Conservation (phyloP, 73 alveolate species). For the Stentor roeselii region DNA sequence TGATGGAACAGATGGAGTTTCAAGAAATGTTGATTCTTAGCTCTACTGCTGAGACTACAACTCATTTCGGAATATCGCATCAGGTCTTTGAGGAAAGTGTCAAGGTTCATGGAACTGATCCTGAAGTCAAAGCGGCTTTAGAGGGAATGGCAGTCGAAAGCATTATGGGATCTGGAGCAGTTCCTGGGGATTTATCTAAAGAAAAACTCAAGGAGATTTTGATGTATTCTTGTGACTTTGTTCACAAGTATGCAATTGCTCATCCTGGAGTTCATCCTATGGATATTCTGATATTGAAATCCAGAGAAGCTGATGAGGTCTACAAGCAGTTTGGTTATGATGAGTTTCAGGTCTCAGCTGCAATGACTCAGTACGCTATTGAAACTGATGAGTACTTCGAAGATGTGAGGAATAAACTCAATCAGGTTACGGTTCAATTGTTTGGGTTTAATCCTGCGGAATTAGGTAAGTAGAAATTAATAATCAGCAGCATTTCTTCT, state of each 20-base stretch:
- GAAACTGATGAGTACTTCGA: slow-evolving; percentile 11
- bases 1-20: slow-evolving; percentile 21
- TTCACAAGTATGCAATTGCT: background rate
- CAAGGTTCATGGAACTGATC: background rate
- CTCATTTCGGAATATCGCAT: background rate
- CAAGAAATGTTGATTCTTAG: slow-evolving; percentile 15
- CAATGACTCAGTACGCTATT: slow-evolving; percentile 10
- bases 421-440: slow-evolving; percentile 11
- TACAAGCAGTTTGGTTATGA: slow-evolving; percentile 8
- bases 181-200: slow-evolving; percentile 12
- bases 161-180: slow-evolving; percentile 8
- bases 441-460: slow-evolving; percentile 25
- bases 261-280: slow-evolving; percentile 16
- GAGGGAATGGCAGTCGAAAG: slow-evolving; percentile 14
- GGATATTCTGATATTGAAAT: background rate
- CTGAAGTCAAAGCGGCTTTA: background rate
- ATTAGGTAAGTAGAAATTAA: background rate
- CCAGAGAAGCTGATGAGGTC: slow-evolving; percentile 23
- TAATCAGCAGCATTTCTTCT: too few species aligned
- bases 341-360: slow-evolving; percentile 19
- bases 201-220: slow-evolving; percentile 20
- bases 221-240: slow-evolving; percentile 15
- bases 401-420: slow-evolving; percentile 1
- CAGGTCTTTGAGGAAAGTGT: background rate
- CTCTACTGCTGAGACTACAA: slow-evolving; percentile 4